Conservation (phyloP, 2,329 filamentous ascomycete genomes). For the Scedosporium dehoogii region DNA sequence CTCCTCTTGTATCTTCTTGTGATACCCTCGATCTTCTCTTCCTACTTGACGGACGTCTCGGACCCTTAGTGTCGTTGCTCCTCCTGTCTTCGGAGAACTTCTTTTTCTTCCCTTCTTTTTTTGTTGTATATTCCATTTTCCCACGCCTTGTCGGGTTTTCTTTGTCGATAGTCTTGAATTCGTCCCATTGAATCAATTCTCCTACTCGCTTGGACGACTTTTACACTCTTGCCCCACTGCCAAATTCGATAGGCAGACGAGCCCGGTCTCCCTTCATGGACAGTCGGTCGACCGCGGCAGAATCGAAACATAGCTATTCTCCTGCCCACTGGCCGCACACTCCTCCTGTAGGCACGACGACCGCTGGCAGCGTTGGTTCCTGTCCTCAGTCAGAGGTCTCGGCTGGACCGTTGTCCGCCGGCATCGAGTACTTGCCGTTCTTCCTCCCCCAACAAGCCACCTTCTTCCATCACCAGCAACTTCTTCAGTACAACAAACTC, state of each 20-base stretch:
- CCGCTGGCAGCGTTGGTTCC: constrained; percentile 15
- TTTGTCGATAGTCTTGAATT: neutral
- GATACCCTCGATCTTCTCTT: neutral
- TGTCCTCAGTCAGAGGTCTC: constrained; percentile 16
- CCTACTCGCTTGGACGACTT: neutral
- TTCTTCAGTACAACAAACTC: constrained; percentile 57
- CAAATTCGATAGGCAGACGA: constrained; percentile 13
- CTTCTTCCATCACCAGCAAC: constrained; percentile 47
- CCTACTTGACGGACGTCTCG: neutral
- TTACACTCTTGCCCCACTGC: neutral
- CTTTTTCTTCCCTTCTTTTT: neutral
- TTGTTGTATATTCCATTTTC: neutral
- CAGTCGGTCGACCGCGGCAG: constrained; percentile 37
- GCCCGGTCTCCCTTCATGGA: constrained; percentile 35
- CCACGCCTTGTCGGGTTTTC: neutral
- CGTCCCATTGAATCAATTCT: neutral
- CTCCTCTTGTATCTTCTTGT: neutral
- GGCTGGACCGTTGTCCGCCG: constrained; percentile 25
- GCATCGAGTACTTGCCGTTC: constrained; percentile 45
- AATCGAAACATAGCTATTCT: constrained; percentile 39
- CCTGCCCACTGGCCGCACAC: constrained; percentile 11
- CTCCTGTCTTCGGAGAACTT: neutral
- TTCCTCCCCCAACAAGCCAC: constrained; percentile 49
- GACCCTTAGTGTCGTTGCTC: neutral
- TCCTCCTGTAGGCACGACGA: constrained; percentile 7